These are phyloP conservation scores for Mytilinidion resinicola DNA, from an alignment of 495 filamentous ascomycete species.

Conservation along the genomic window DNA sequence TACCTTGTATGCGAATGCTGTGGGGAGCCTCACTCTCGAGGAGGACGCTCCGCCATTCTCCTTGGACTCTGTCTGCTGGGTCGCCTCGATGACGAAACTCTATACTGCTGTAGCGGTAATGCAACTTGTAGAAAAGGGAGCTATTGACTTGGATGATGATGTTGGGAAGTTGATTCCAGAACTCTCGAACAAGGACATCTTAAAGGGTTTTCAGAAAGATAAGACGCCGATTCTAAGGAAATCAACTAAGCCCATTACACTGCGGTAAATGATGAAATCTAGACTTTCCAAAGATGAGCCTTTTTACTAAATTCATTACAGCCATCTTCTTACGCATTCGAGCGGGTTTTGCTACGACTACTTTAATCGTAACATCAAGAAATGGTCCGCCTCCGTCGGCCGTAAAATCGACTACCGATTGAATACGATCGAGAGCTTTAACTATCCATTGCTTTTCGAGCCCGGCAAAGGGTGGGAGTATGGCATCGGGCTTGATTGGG, in stretches of 20 bases:
- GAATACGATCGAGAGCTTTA: slow-evolving; percentile 7
- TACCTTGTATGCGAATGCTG: slow-evolving; percentile 14
- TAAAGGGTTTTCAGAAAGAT: slow-evolving; percentile 29
- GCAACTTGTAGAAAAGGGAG: slow-evolving; percentile 32
- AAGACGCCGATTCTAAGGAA: slow-evolving; percentile 27
- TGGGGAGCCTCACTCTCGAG: slow-evolving; percentile 10
- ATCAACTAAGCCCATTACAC: slow-evolving; percentile 28
- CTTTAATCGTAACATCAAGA: slow-evolving; percentile 8
- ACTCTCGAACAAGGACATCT: slow-evolving; percentile 29
- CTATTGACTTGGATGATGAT: slow-evolving; percentile 32
- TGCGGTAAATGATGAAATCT: slow-evolving; percentile 9
- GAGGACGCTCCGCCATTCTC: not conserved
- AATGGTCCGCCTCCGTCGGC: slow-evolving; percentile 14
- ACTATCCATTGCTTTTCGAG: slow-evolving; percentile 31
- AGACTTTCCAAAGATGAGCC: not conserved
- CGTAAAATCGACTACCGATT: slow-evolving; percentile 10
- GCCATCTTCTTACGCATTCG: slow-evolving; percentile 15
- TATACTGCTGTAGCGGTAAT: slow-evolving; percentile 34
- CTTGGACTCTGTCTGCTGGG: slow-evolving; percentile 16
- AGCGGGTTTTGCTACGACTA: slow-evolving; percentile 20
- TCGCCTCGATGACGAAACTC: slow-evolving; percentile 36
- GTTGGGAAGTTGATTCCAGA: slow-evolving; percentile 27
- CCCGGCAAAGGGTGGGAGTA: slow-evolving; percentile 33
- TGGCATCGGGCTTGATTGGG: slow-evolving; percentile 27
- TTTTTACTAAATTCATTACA: not conserved